Percentiles rank a stretch among this genome's conserved stretches.
phyloP scores from a whole-genome alignment of 2,329 filamentous ascomycete species.

The Aspergillus aculeatus region DNA sequence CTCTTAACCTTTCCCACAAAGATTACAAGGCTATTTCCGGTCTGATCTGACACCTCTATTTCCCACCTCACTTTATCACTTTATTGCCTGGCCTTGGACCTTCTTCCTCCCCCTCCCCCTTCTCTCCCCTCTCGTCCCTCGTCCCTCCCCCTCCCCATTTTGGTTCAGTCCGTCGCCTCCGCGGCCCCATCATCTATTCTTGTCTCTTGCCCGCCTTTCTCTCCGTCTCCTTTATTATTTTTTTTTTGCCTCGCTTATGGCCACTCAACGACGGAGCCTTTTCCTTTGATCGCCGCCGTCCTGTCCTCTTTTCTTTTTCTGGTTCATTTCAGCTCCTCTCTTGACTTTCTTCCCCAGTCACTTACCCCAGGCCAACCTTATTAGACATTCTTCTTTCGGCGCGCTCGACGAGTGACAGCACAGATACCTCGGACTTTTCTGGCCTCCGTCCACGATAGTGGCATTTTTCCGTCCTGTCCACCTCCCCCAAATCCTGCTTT shows the following conservation, averaged over 20 bases:
- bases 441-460: conserved; percentile 22
- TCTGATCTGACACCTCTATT: not conserved
- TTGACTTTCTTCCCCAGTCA: conserved; percentile 3
- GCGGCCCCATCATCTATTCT: conserved; percentile 12
- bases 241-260: conserved; percentile 23
- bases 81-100: too few species aligned
- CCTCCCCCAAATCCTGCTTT: conserved; percentile 21
- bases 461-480: conserved; percentile 17
- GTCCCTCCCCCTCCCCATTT: conserved; percentile 8
- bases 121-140: conserved; percentile 5
- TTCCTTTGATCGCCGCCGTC: conserved; percentile 5
- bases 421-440: conserved; percentile 17
- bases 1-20: too few species aligned
- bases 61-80: not conserved
- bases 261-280: conserved; percentile 18
- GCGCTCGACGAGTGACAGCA: conserved; percentile 17
- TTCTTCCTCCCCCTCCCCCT: not conserved
- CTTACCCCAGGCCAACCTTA: conserved; percentile 16
- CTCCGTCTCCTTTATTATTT: conserved; percentile 5
- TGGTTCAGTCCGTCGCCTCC: conserved; percentile 18
- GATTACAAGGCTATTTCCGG: not conserved
- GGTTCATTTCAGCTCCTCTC: not conserved
- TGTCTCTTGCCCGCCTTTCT: conserved; percentile 7
- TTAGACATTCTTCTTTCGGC: conserved; percentile 19
- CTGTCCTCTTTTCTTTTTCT: conserved; percentile 1